Base-by-base conservation (phyloP, 2,329 filamentous ascomycete species). In the Colletotrichum theobromicola region DNA sequence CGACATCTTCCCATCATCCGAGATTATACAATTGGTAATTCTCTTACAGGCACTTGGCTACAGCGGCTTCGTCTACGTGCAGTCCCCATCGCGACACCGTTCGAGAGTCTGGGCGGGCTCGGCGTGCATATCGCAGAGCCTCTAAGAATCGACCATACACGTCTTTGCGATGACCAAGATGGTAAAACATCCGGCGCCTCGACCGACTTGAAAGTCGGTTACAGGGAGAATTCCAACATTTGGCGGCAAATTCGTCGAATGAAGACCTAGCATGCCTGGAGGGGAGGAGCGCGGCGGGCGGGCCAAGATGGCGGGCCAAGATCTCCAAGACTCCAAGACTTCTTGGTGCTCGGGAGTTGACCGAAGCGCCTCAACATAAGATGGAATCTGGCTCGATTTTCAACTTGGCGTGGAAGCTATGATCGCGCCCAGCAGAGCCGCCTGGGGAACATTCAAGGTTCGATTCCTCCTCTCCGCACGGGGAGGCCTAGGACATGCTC, bases 351-450 rank as follows among this genome's bases (percentile, higher is more conserved):
- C 72, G 68, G 72, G 62, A 57, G 61, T 74, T 67, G 62, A 15
- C 72, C 67, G 67, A 71, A 16, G 15, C 15, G 12, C 26, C 61
- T 21, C 30, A 32, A 12, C 28, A 24, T 3, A 15, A 61, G n/a
- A 18, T 61, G 15, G 30, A 13, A 68, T 50, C 18, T 34, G 66
- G 55, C 55, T 60, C 55, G 53, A 68, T 24, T 8, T 57, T 50
- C 13, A 8, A 57, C 72, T 74, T 74, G 72, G 72, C 72, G 21
- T 24, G 53, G 16, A 46, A 34, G 15, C 13, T 50, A 62, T 46
- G 55, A 71, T 28, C 24, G 34, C 55, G 72, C 72, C 62, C 72
- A 72, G 72, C 46, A 67, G 61, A 72, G 68, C 67, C 62, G 55
- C 68, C 42, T 57, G 35, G 32, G 16, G 7, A 57, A 21, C 12